Base-by-base conservation (phyloP, 192 early-diverging fungal genomes). In the Phycomyces nitens region DNA sequence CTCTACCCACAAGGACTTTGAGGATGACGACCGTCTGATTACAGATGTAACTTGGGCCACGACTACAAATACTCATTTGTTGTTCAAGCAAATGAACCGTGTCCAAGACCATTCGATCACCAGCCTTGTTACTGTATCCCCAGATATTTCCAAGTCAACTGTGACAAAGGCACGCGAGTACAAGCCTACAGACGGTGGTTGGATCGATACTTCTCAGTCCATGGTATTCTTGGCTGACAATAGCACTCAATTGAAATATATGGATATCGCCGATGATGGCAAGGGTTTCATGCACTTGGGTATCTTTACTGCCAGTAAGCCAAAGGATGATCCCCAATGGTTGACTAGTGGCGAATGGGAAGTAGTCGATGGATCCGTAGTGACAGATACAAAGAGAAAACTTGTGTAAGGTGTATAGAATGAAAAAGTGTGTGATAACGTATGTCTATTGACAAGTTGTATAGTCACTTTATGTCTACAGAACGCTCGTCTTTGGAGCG, bases 81-180 rank as follows among this genome's bases (percentile, higher is more conserved):
- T 97, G 12, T 89, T 92, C 34, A 80, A 90, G 60, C 81, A 83
- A 38, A 92, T 90, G 75, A 99, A 99, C 65, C 80, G 97, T 21
- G 88, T 97, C 21, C 97, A 99, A 66, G 92, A 95, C 68, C 83
- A 88, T 8, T 77, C 86, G 65, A 80, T 83, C n/a, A 71, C 93
- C 23, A 92, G 85, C 57, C 53, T 93, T 27, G 85, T 87, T 7
- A 70, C 58, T 34, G 14, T 69, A 16, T 15, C 58, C 9, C 7
- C 24, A 24, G n/a, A 29, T 22, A 23, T 69, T 10, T 0, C 24
- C 20, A 42, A 49, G 3, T 42, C 53, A 18, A 58, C 52, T 5
- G 68, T 61, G 1, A 66, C 60, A 4, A 80, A 80, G 15, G 78
- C 86, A 26, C 77, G 82, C 5, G 87, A 90, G 60, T 83, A 81